phyloP scores from a whole-genome alignment of 148 eudicot genomes.

The Amaranthus palmeri region DNA sequence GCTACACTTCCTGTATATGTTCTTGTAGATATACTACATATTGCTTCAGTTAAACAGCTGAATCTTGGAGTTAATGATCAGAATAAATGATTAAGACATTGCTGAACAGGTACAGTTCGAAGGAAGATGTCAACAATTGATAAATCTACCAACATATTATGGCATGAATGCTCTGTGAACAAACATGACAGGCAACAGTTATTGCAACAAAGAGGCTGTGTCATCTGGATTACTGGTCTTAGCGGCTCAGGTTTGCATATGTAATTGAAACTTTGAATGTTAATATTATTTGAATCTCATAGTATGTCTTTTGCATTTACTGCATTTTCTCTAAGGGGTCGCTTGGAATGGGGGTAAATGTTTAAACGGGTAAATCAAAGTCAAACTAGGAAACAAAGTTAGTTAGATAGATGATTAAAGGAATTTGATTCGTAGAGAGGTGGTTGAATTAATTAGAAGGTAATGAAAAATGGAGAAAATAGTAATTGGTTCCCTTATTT shows the following conservation, averaged over 20 bases:
- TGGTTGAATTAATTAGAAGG: too few species aligned
- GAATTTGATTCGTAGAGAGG: too few species aligned
- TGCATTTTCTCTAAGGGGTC: too few species aligned
- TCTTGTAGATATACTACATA: background rate
- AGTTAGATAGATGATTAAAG: too few species aligned
- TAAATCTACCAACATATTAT: conserved; percentile 58
- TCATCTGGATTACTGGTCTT: conserved; percentile 93
- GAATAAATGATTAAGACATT: conserved; percentile 17
- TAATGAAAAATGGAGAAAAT: too few species aligned
- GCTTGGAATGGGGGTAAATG: too few species aligned
- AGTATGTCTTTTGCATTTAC: background rate
- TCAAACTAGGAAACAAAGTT: too few species aligned
- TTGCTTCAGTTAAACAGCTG: background rate
- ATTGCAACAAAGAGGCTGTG: conserved; percentile 93
- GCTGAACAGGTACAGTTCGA: conserved; percentile 35
- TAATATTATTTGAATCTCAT: background rate
- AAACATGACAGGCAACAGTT: conserved; percentile 69
- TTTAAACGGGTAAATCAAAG: too few species aligned
- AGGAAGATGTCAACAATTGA: conserved; percentile 40
- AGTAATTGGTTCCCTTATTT: too few species aligned
- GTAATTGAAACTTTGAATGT: conserved; percentile 12
- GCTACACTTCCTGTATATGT: background rate
- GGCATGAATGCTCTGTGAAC: conserved; percentile 81
- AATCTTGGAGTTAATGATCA: conserved; percentile 3
- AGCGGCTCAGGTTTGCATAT: conserved; percentile 90